Evolutionary conservation across 345 rosid species (phyloP).

Genomic region (Arabis alpina): DNA sequence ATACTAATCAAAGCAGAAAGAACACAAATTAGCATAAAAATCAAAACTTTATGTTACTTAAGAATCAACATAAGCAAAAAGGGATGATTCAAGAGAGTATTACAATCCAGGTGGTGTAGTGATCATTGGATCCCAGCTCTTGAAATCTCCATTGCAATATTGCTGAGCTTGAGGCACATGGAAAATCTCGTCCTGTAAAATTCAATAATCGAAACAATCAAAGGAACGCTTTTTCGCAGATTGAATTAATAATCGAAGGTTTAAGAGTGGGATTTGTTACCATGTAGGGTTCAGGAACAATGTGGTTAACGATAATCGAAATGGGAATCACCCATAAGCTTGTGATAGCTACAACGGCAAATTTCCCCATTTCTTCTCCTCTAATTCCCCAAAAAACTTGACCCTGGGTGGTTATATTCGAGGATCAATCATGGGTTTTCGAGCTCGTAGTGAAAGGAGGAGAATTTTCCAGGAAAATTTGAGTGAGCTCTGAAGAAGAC

Average conservation of each 20-base stretch:
- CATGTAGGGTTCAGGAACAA: conserved; percentile 89
- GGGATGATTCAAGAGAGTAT: conserved; percentile 22
- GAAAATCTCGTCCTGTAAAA: conserved; percentile 89
- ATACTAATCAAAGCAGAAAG: conserved; percentile 11
- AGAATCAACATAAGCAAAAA: neutral
- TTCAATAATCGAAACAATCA: conserved; percentile 1
- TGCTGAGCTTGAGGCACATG: conserved; percentile 91
- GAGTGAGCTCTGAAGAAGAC: conserved; percentile 26
- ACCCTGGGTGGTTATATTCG: neutral
- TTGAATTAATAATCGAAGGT: neutral
- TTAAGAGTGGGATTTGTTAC: conserved; percentile 40
- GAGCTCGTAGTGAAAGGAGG: neutral
- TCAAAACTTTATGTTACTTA: conserved; percentile 5
- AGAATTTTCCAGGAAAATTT: conserved; percentile 27
- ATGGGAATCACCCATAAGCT: conserved; percentile 80
- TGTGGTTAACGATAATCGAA: conserved; percentile 66
- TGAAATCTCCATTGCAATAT: conserved; percentile 75
- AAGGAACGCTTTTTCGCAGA: neutral
- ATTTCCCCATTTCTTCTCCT: conserved; percentile 57
- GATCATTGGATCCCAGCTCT: conserved; percentile 98
- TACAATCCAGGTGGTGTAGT: conserved; percentile 99
- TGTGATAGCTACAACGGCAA: conserved; percentile 62
- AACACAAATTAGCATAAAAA: neutral
- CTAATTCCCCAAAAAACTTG: neutral
- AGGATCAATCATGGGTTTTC: conserved; percentile 13